Conservation (phyloP, 805 yeast genomes). For the Metschnikowia orientalis region DNA sequence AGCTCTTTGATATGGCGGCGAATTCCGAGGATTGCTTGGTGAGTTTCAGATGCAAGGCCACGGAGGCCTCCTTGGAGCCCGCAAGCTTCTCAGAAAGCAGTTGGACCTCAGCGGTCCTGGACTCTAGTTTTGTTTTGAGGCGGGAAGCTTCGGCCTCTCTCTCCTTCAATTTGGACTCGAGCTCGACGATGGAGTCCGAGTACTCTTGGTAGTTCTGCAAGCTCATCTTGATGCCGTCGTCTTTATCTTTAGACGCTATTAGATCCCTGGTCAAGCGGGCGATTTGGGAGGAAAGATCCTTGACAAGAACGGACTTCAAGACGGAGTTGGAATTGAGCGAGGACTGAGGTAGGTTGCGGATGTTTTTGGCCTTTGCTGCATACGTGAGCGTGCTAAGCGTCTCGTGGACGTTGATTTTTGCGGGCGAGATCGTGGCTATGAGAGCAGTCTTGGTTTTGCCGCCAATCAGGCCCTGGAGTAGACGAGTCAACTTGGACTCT, state of each 20-base stretch:
- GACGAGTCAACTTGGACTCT: constrained; percentile 71
- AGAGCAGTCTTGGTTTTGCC: constrained; percentile 84
- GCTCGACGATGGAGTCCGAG: constrained; percentile 9
- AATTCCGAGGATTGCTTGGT: constrained; percentile 1
- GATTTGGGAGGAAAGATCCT: constrained; percentile 52
- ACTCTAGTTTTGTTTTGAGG: constrained; percentile 1
- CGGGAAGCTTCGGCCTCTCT: constrained; percentile 8
- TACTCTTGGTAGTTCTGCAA: constrained; percentile 45
- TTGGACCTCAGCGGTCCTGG: background rate
- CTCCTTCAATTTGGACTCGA: constrained; percentile 11
- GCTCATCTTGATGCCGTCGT: constrained; percentile 58
- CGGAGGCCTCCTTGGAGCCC: background rate
- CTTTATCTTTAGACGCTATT: constrained; percentile 55
- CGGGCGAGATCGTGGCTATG: constrained; percentile 86
- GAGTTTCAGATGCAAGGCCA: background rate
- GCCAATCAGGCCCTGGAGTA: constrained; percentile 78
- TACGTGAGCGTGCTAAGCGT: constrained; percentile 82
- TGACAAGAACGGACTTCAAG: constrained; percentile 49
- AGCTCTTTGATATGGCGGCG: background rate
- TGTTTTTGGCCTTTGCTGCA: constrained; percentile 81
- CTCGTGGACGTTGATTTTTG: constrained; percentile 70
- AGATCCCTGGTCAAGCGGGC: constrained; percentile 56
- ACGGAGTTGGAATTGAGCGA: constrained; percentile 40
- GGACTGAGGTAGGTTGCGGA: constrained; percentile 56
- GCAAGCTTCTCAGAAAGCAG: constrained; percentile 1